Evolutionary conservation across 23 red algal species (phyloP), one percentile per base, ranked within the genome.

Genomic region (Rhodosorus marinus): DNA sequence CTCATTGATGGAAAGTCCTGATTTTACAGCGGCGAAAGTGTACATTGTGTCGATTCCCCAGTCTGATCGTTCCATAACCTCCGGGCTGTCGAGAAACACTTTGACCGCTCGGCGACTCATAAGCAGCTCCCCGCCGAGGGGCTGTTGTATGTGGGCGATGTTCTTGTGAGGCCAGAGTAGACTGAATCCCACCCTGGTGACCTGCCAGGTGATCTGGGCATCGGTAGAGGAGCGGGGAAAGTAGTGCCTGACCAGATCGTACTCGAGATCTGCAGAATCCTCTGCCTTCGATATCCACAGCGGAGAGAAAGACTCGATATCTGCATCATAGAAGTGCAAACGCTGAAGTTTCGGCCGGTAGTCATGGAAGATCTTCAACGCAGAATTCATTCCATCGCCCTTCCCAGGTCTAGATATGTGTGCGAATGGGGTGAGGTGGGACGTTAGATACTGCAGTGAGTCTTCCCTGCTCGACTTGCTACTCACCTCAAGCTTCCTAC

Each of bases 31-130:
- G 24, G 64, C 53, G 31, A 81, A 81, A 29, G 75, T 81, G 64
- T 81, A 81, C 49, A 81, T 11, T 20, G 75, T 81, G 46, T 81
- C 75, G 38, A 81, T 60, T 8, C 75, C 75, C 75, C 75, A 81
- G 75, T 81, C 64, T 19, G 52, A 62, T 29, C 64, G 75, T 8
- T 22, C 55, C 52, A 59, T 35, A 26, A 70, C 54, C 20, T 66
- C 64, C 24, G 35, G 25, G 28, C 72, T 66, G 20, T 25, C 20
- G 29, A 81, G 20, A 11, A 81, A 59, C 50, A 47, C 54, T 8
- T 69, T 0, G 5, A 60, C 75, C 2, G 51, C 60, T 26, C 31
- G 49, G 2, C 75, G 52, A 1, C 64, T 49, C 30, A 81, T 26
- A 51, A 53, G 64, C 38, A 81, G 64, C 55, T 81, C 75, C 9